Conservation (phyloP, 139 green algal species). For the Micromonas commoda region DNA sequence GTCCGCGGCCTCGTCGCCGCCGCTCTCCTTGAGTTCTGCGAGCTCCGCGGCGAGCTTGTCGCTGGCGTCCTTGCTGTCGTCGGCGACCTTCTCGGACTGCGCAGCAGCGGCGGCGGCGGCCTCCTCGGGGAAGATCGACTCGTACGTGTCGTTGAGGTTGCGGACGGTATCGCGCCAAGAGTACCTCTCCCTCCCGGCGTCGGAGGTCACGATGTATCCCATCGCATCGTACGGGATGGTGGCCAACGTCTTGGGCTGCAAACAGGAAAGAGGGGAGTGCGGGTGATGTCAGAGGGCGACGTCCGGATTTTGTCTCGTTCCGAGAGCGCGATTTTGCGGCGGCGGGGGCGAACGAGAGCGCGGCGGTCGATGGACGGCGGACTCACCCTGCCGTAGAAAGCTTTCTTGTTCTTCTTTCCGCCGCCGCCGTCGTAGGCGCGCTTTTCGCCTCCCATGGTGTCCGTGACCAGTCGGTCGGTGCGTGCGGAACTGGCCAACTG, state of each 20-base stretch:
- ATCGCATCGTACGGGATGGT: not conserved
- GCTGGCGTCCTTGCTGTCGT: not conserved
- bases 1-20: not conserved
- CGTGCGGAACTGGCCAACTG: no score
- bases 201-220: slow-evolving; percentile 3
- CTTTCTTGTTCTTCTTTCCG: no score
- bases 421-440: no score
- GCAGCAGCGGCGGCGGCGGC: not conserved
- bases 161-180: not conserved
- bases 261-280: no score
- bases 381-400: no score
- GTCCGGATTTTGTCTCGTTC: no score
- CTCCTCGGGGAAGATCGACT: not conserved
- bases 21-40: not conserved
- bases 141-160: not conserved
- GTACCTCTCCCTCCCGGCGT: not conserved
- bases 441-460: no score
- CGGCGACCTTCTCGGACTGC: not conserved
- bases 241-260: not conserved
- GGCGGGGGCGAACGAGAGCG: no score
- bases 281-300: no score
- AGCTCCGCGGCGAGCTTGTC: not conserved
- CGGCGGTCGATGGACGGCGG: no score
- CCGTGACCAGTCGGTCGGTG: no score
- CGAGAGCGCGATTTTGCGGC: no score